Percentiles rank a stretch among this genome's conserved stretches.
phyloP scores from a whole-genome alignment of 352 stramenopile species.

The Phytophthora melonis region DNA sequence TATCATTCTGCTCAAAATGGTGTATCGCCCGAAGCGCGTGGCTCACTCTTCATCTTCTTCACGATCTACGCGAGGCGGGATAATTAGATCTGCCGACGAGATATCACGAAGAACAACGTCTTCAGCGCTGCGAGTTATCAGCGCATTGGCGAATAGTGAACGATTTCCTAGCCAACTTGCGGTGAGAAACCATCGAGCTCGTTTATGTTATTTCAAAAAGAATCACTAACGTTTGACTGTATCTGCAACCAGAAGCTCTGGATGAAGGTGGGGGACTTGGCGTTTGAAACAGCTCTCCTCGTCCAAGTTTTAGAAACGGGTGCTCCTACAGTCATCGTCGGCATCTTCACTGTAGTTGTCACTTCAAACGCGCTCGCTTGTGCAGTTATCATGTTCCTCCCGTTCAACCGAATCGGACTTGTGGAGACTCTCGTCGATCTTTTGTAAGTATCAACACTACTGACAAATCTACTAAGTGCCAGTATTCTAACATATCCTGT shows the following conservation, averaged over 20 bases:
- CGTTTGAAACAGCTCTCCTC: constrained; percentile 30
- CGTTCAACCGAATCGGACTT: constrained; percentile 16
- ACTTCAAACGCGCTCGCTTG: constrained; percentile 26
- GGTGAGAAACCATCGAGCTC: not conserved
- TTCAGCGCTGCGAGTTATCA: not conserved
- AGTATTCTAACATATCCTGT: no score
- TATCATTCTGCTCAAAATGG: constrained; percentile 23
- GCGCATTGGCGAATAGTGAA: not conserved
- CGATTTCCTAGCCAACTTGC: not conserved
- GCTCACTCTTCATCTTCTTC: not conserved
- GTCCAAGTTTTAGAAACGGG: constrained; percentile 34
- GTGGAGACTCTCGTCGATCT: constrained; percentile 27
- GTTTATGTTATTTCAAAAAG: not conserved
- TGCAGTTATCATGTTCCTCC: constrained; percentile 30
- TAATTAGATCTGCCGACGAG: not conserved
- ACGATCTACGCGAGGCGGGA: not conserved
- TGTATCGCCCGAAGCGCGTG: constrained; percentile 19
- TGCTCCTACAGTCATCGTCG: constrained; percentile 22
- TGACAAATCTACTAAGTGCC: no score
- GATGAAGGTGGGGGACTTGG: constrained; percentile 39
- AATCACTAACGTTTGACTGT: not conserved
- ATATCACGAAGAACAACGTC: not conserved
- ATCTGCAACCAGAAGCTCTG: constrained; percentile 17
- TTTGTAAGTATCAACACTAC: constrained; percentile 1
- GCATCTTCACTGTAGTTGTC: constrained; percentile 30